Evolutionary conservation across 2,329 filamentous ascomycete species (phyloP).

Genomic region (Pseudogymnoascus pannorum): DNA sequence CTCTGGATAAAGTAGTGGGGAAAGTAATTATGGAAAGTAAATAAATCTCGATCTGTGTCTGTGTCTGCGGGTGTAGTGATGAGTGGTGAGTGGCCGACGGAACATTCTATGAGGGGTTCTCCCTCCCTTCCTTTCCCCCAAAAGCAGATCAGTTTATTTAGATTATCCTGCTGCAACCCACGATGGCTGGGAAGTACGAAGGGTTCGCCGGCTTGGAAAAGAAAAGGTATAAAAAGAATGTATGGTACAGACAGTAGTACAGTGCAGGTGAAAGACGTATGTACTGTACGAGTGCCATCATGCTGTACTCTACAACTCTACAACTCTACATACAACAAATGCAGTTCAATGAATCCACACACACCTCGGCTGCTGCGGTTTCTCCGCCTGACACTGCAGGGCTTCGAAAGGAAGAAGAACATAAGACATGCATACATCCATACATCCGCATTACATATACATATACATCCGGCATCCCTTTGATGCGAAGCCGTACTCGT

Average conservation of each 20-base stretch:
- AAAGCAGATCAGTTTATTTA: not conserved
- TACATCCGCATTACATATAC: not conserved
- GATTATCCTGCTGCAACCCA: not conserved
- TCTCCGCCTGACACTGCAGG: constrained; percentile 1
- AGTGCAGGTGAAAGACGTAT: no score
- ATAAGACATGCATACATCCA: not conserved
- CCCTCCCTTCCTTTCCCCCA: not conserved
- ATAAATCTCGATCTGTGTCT: no score
- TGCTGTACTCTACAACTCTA: no score
- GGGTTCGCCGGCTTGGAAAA: not conserved
- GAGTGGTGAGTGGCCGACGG: not conserved
- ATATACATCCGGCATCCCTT: not conserved
- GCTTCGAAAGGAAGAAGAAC: not conserved
- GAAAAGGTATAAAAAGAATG: no score
- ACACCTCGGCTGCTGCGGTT: constrained; percentile 1
- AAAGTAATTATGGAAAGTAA: no score
- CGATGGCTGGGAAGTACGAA: not conserved
- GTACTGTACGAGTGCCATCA: no score
- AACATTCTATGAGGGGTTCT: not conserved
- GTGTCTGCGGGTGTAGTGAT: no score
- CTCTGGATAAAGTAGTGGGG: no score
- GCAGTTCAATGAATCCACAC: not conserved
- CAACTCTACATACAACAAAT: not conserved
- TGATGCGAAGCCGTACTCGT: not conserved
- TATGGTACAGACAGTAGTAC: not conserved